Evolutionary conservation across 805 yeast species (phyloP), one percentile per base, ranked within the genome.

Genomic region (Kluyveromyces nonfermentans): DNA sequence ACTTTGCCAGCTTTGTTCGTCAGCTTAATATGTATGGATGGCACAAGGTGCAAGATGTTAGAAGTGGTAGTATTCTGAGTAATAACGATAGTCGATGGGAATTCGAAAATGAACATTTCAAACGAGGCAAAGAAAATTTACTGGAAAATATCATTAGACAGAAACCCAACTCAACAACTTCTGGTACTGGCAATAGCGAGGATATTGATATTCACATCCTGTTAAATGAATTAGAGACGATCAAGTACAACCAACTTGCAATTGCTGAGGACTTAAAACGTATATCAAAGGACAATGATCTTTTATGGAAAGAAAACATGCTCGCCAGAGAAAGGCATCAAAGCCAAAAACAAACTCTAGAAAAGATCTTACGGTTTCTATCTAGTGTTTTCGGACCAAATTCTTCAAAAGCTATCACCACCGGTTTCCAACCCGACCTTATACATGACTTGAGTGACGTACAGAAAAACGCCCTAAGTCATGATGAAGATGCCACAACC

Each of bases 1-100:
- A 93, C 61, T 89, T 93, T 66, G 94, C 97, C 17, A 81, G 93
- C 28, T 93, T 93, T 72, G 97, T 93, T 14, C 78, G 98, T 49
- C 98, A 90, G 61, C 72, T 90, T 56, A 90, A 90, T 65, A 90
- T 93, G 98, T 93, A 93, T 61, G 98, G 98, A 9, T 93, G 97
- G 96, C 97, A 89, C 68, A 93, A 93, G 65, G 93, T 93, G 4
- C 98, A 93, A 64, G 97, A 93, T 64, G 78, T 89, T 18, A 84
- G 68, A 45, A 74, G 83, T 20, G 97, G 94, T 2, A 74, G 89
- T 4, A 65, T 80, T 46, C 72, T 74, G 44, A 67, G 64, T 33
- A 71, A 68, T 45, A 65, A 67, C 35, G 96, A 89, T 45, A 97
- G 93, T 56, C 74, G 79, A 44, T 82, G 89, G 85, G 94, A 88